These are phyloP conservation scores for Irpex rosettiformis DNA, from an alignment of 1,284 basidiomycete species.

Conservation along the genomic window DNA sequence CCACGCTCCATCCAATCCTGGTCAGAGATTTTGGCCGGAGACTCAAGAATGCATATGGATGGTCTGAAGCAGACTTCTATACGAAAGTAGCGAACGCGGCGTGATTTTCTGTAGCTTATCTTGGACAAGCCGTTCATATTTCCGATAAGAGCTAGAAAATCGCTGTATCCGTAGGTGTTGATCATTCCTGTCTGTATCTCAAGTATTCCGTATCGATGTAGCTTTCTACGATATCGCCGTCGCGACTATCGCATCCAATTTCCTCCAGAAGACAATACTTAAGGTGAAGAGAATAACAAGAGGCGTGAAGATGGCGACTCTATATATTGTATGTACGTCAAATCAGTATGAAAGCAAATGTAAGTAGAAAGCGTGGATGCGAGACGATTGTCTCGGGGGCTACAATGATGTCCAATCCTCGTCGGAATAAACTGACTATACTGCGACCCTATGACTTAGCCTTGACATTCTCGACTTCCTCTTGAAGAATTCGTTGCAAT, in stretches of 20 bases:
- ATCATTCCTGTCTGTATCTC: not conserved
- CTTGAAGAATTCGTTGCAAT: slow-evolving; percentile 58
- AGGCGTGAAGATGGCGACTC: not conserved
- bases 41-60: slow-evolving; percentile 63
- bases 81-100: slow-evolving; percentile 8
- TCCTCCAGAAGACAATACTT: too few species aligned
- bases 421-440: too few species aligned
- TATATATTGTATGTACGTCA: not conserved
- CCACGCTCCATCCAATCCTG: slow-evolving; percentile 50
- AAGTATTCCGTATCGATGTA: not conserved
- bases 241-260: not conserved
- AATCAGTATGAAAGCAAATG: not conserved
- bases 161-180: not conserved
- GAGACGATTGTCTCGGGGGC: too few species aligned
- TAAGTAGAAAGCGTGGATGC: not conserved
- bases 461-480: slow-evolving; percentile 47
- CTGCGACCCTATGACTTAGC: slow-evolving; percentile 20
- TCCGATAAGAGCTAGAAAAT: not conserved
- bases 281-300: too few species aligned
- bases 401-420: too few species aligned
- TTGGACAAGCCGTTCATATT: not conserved
- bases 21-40: slow-evolving; percentile 56
- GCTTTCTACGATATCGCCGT: not conserved
- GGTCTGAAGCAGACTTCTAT: slow-evolving; percentile 61
- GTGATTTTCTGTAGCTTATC: not conserved